Evolutionary conservation across 495 filamentous ascomycete species (phyloP).

Genomic region (Podospora appendiculata): DNA sequence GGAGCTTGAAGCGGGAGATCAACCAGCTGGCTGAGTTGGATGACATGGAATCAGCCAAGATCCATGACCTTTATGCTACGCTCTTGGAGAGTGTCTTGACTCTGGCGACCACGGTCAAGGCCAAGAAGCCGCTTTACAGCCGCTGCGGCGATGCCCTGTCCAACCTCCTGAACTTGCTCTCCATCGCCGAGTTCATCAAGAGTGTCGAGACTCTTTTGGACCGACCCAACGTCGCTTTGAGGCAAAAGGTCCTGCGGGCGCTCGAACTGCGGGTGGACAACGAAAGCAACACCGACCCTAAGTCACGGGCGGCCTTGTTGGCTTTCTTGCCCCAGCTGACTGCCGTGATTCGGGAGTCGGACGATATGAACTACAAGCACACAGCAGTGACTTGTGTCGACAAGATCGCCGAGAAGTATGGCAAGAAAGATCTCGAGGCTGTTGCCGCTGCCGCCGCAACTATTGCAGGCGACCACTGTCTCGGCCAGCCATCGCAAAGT

Average conservation of each 20-base stretch:
- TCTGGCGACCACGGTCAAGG: constrained; percentile 52
- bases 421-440: constrained; percentile 68
- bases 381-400: constrained; percentile 81
- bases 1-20: constrained; percentile 40
- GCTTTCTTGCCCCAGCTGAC: constrained; percentile 72
- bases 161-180: constrained; percentile 67
- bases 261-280: constrained; percentile 66
- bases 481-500: constrained; percentile 62
- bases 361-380: constrained; percentile 65
- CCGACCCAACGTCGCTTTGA: constrained; percentile 60
- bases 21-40: constrained; percentile 41
- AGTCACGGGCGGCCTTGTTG: constrained; percentile 61
- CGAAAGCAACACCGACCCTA: constrained; percentile 54
- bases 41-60: constrained; percentile 51
- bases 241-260: constrained; percentile 70
- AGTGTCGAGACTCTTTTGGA: constrained; percentile 72
- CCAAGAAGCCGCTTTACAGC: constrained; percentile 53
- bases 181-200: constrained; percentile 76
- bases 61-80: constrained; percentile 59
- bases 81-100: constrained; percentile 61
- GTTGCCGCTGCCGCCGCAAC: constrained; percentile 61
- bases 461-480: constrained; percentile 66
- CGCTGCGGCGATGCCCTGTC: constrained; percentile 63
- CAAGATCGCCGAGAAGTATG: constrained; percentile 83
- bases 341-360: constrained; percentile 60